Evolutionary conservation across 805 yeast genomes (phyloP).

Genomic region (Schizosaccharomyces lindneri): DNA sequence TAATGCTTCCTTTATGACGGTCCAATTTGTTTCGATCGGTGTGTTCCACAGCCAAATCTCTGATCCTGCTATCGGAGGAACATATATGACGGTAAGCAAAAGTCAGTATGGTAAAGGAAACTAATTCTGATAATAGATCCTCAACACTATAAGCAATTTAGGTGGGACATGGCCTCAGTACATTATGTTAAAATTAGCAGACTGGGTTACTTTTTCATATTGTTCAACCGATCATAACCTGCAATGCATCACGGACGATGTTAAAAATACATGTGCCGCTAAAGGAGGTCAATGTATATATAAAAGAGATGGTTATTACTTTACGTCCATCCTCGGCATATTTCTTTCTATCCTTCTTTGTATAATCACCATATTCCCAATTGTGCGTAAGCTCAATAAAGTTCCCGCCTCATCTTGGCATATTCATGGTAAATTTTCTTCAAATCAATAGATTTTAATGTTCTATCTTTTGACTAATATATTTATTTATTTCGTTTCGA

Average conservation of each 20-base stretch:
- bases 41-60: slow-evolving; percentile 92
- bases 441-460: neutral
- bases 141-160: slow-evolving; percentile 72
- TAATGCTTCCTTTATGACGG: slow-evolving; percentile 68
- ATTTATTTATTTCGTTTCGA: neutral
- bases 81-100: slow-evolving; percentile 53
- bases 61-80: slow-evolving; percentile 88
- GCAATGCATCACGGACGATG: neutral
- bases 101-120: neutral
- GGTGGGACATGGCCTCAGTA: slow-evolving; percentile 97
- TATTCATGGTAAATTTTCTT: neutral
- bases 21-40: slow-evolving; percentile 80
- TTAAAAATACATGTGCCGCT: neutral
- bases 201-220: slow-evolving; percentile 39
- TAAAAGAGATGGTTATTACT: neutral
- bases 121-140: slow-evolving; percentile 16
- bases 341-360: neutral
- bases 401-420: neutral
- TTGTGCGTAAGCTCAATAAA: neutral
- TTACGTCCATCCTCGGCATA: neutral
- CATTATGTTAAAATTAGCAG: slow-evolving; percentile 58
- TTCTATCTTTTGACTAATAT: neutral
- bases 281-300: neutral
- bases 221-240: slow-evolving; percentile 18
- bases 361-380: neutral